phyloP scores from a whole-genome alignment of 495 filamentous ascomycete species.

The Penicillium alfredii region DNA sequence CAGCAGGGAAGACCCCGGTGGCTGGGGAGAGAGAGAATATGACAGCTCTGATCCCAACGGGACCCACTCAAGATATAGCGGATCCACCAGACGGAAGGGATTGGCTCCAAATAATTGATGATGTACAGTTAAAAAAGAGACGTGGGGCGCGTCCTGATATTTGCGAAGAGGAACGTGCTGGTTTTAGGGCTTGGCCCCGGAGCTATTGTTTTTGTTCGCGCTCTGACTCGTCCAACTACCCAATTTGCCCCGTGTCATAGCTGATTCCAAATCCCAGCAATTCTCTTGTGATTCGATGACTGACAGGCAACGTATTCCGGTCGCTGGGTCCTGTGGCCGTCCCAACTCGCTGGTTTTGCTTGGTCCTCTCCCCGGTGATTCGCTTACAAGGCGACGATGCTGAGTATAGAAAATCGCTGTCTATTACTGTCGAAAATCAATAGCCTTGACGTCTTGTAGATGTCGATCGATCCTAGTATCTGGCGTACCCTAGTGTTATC shows the following conservation, averaged over 20 bases:
- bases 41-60: slow-evolving; percentile 33
- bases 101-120: neutral
- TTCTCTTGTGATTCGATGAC: slow-evolving; percentile 20
- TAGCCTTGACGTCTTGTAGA: too few relatives aligned
- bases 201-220: slow-evolving; percentile 2
- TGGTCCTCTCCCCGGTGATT: slow-evolving; percentile 24
- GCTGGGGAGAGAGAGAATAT: slow-evolving; percentile 27
- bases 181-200: slow-evolving; percentile 12
- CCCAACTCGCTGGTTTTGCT: slow-evolving; percentile 30
- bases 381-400: neutral
- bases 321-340: slow-evolving; percentile 28
- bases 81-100: neutral
- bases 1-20: too few relatives aligned
- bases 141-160: neutral
- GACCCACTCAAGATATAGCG: slow-evolving; percentile 1
- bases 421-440: neutral
- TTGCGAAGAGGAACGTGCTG: slow-evolving; percentile 19
- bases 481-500: too few relatives aligned
- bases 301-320: slow-evolving; percentile 36
- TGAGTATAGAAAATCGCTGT: neutral
- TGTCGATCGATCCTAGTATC: too few relatives aligned
- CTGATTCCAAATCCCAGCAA: slow-evolving; percentile 21
- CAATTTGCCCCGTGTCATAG: too few relatives aligned
- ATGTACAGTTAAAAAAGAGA: neutral
- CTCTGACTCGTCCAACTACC: slow-evolving; percentile 15